Evolutionary conservation across 2,329 filamentous ascomycete genomes (phyloP).

Genomic region (Diaporthe sp.): DNA sequence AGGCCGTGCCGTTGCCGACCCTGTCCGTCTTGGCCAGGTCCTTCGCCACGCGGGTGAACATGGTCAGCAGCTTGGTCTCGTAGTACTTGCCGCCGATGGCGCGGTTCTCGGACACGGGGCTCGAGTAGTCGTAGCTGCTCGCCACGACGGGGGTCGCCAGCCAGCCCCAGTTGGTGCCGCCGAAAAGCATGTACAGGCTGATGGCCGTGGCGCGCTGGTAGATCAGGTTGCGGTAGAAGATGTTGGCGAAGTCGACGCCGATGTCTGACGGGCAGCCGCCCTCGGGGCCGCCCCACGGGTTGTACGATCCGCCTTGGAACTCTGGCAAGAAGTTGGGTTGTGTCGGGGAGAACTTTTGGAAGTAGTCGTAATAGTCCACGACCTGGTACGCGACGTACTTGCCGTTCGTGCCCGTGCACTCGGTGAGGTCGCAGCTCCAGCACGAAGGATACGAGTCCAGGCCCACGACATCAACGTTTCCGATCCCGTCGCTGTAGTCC

Average conservation of each 20-base stretch:
- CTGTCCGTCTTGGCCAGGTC: slow-evolving; percentile 70
- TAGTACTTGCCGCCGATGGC: slow-evolving; percentile 72
- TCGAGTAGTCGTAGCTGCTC: slow-evolving; percentile 75
- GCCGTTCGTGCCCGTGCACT: slow-evolving; percentile 73
- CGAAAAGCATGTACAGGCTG: slow-evolving; percentile 75
- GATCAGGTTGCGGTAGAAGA: slow-evolving; percentile 75
- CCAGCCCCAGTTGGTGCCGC: slow-evolving; percentile 75
- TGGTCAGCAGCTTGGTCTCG: slow-evolving; percentile 72
- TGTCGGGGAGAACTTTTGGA: slow-evolving; percentile 51
- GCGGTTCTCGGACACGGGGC: slow-evolving; percentile 72
- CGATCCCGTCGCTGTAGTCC: slow-evolving; percentile 69
- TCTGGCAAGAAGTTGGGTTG: slow-evolving; percentile 71
- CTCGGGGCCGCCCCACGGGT: slow-evolving; percentile 73
- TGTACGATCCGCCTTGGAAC: slow-evolving; percentile 72
- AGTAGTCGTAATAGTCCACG: slow-evolving; percentile 46
- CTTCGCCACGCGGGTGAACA: slow-evolving; percentile 71
- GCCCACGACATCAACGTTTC: slow-evolving; percentile 68
- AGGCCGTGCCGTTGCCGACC: slow-evolving; percentile 60
- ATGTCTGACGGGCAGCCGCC: slow-evolving; percentile 68
- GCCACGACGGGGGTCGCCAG: slow-evolving; percentile 70
- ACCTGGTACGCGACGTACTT: slow-evolving; percentile 66
- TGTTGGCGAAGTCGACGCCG: slow-evolving; percentile 71
- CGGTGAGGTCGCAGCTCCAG: slow-evolving; percentile 74
- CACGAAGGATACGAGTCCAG: slow-evolving; percentile 69
- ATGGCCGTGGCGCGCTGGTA: slow-evolving; percentile 71